Evolutionary conservation across 1,284 basidiomycete species (phyloP), one percentile per base, ranked within the genome.

Genomic region (Wolfiporia cocos): DNA sequence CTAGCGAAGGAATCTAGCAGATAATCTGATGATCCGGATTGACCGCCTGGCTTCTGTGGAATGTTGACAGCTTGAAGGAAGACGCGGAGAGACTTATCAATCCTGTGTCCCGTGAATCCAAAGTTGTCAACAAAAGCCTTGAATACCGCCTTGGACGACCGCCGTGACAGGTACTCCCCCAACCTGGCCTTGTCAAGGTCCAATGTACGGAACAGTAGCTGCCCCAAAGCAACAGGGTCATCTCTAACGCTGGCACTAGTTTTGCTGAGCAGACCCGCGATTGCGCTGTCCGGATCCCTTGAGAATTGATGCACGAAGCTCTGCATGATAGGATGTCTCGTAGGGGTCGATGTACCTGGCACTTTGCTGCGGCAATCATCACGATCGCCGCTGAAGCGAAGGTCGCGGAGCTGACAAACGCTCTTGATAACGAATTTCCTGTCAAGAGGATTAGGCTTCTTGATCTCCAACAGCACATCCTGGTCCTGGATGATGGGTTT

Each of bases 31-130:
- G 78, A 66, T 36, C 57, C 68, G 34, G 67, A 56, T 46, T 69
- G 68, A 37, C 70, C 67, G 3, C 61, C 51, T 15, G 65, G 55
- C 26, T 79, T 76, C 19, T 69, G 59, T 12, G 90, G 81, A 28
- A 92, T 62, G 54, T 86, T 74, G 41, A 98, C 61, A 18, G 92
- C 81, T 55, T 92, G 76, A 43, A 98, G 65, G 67, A 98, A 92
- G 37, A 86, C 77, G 30, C 96, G 80, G 42, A 99, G 69, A 3
- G 93, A 92, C 44, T 85, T 83, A 66, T 98, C 93, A 49, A 98
- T 80, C 47, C 88, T 74, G 33, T 96, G 69, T 2, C 87, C 85
- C 1, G 73, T 67, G 56, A 96, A 88, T 14, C 87, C 81, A 65
- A 98, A 96, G 44, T 78, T 79, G 54, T 91, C 89, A 41, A 98